A percentile compares a stretch with the other conserved stretches of the same genome.
phyloP scores from a whole-genome alignment of 768 basidiomycete genomes.

The Dacryopinax spathularia region DNA sequence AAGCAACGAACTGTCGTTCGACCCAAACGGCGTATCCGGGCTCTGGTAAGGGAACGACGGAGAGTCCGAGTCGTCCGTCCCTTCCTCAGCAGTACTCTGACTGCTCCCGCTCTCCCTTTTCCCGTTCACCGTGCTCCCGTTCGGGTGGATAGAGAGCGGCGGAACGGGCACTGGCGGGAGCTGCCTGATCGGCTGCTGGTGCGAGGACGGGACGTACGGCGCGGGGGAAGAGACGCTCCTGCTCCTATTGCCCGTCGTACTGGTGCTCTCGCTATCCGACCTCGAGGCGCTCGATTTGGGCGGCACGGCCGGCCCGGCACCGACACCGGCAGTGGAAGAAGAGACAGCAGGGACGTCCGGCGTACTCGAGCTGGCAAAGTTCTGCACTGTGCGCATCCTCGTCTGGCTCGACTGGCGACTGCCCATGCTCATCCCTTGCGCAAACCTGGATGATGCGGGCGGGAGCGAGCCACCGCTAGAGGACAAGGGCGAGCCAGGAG shows the following conservation, averaged over 20 bases:
- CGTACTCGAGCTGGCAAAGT: not conserved
- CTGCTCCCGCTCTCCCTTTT: conserved; percentile 79
- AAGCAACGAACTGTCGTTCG: conserved; percentile 64
- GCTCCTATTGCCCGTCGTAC: conserved; percentile 16
- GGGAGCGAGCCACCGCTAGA: not conserved
- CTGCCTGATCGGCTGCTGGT: not conserved
- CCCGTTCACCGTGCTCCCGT: not conserved
- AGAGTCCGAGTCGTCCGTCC: conserved; percentile 67
- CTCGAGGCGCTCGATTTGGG: not conserved
- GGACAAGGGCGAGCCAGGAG: not conserved
- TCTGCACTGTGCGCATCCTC: not conserved
- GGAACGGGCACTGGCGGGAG: not conserved
- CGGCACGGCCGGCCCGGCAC: no score
- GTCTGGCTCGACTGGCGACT: not conserved
- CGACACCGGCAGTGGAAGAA: not conserved
- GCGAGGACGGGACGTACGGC: conserved; percentile 10
- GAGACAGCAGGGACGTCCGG: not conserved
- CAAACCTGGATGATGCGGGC: not conserved
- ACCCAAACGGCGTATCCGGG: conserved; percentile 80
- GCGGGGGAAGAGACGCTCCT: conserved; percentile 19
- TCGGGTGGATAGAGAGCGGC: not conserved
- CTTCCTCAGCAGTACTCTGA: conserved; percentile 56
- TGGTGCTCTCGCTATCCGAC: conserved; percentile 11
- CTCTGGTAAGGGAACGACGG: conserved; percentile 48
- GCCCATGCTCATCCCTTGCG: not conserved